Conservation (phyloP, 176 grass and related monocot species). For the Ensete ventricosum region DNA sequence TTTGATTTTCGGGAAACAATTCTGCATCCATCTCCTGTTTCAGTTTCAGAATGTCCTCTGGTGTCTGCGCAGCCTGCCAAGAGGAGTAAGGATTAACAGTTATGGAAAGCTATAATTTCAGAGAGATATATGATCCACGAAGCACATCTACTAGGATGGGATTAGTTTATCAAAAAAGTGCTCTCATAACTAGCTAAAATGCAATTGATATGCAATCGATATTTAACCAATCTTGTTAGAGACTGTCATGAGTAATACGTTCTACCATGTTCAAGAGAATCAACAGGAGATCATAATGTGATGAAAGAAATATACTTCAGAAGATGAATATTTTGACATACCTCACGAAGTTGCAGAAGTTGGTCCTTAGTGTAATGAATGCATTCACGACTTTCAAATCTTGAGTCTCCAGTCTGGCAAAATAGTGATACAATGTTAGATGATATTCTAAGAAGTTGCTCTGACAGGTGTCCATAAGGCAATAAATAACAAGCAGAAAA, state of each 20-base stretch:
- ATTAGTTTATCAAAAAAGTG: neutral
- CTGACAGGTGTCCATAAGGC: neutral
- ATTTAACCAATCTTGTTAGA: neutral
- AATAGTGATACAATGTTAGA: neutral
- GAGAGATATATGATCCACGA: too few species aligned
- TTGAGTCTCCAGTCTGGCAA: slow-evolving; percentile 59
- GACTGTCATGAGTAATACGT: neutral
- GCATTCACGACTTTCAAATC: slow-evolving; percentile 49
- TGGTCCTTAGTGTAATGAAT: slow-evolving; percentile 73
- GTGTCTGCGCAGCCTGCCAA: slow-evolving; percentile 42
- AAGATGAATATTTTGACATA: slow-evolving; percentile 13
- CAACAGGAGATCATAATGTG: neutral
- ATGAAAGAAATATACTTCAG: neutral
- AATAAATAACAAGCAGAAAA: neutral
- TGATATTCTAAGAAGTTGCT: neutral
- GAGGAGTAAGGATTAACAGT: slow-evolving; percentile 1
- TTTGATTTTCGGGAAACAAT: slow-evolving; percentile 70
- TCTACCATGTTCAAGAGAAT: neutral
- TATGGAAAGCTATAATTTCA: too few species aligned
- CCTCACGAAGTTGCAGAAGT: slow-evolving; percentile 79
- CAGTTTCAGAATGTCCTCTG: slow-evolving; percentile 75
- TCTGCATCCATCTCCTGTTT: slow-evolving; percentile 80
- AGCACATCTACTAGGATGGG: neutral
- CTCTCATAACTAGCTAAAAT: neutral
- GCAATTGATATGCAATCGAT: neutral